Evolutionary conservation across 2,329 filamentous ascomycete species (phyloP).

Genomic region (Alternaria gansuensis): DNA sequence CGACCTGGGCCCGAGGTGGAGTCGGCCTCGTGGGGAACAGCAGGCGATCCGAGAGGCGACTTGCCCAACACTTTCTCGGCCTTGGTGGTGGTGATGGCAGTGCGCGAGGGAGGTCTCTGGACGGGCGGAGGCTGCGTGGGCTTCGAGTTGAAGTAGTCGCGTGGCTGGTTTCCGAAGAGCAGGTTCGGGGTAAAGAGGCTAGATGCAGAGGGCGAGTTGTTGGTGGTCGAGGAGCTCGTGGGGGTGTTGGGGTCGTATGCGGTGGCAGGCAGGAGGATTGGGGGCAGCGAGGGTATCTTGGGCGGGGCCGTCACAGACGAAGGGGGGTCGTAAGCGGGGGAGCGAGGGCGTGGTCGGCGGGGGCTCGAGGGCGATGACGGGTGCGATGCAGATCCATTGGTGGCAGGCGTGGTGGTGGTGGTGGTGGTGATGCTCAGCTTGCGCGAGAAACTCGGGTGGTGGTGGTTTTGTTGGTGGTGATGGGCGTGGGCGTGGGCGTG

Average conservation of each 20-base stretch:
- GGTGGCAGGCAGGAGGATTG: conserved; percentile 45
- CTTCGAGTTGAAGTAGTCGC: conserved; percentile 54
- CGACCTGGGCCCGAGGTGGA: conserved; percentile 31
- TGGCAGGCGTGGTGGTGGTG: conserved; percentile 33
- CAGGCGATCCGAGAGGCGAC: conserved; percentile 50
- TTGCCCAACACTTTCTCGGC: conserved; percentile 42
- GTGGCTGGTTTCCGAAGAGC: conserved; percentile 33
- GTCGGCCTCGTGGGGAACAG: conserved; percentile 44
- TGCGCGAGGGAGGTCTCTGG: conserved; percentile 45
- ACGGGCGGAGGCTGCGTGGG: conserved; percentile 26
- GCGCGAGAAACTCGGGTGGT: conserved; percentile 47
- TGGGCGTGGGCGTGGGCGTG: too few relatives aligned
- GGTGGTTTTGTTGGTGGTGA: conserved; percentile 40
- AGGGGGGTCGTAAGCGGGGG: conserved; percentile 45
- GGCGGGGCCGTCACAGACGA: conserved; percentile 46
- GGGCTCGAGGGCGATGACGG: conserved; percentile 52
- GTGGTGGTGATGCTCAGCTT: conserved; percentile 52
- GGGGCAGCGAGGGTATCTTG: conserved; percentile 44
- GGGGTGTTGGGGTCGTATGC: conserved; percentile 52
- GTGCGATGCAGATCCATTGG: conserved; percentile 49
- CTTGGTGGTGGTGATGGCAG: conserved; percentile 32
- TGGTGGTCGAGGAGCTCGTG: conserved; percentile 39
- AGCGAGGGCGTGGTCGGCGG: conserved; percentile 43
- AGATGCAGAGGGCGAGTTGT: conserved; percentile 47
- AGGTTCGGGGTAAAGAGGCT: conserved; percentile 47